Conservation (phyloP, 2,329 filamentous ascomycete genomes). For the Grosmannia clavigera region DNA sequence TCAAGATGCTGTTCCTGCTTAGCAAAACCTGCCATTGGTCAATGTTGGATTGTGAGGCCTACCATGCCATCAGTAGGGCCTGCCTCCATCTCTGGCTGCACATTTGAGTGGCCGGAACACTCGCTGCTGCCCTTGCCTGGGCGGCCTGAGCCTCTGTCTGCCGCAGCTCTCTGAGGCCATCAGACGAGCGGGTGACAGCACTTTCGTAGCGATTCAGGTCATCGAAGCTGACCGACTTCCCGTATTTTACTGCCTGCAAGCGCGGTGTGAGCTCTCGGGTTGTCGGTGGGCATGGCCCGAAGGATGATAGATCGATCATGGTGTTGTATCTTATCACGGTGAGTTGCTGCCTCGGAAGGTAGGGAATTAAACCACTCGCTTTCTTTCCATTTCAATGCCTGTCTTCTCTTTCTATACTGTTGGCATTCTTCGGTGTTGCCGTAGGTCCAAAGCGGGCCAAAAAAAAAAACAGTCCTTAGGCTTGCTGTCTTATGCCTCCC, state of each 20-base stretch:
- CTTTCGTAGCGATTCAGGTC: not conserved
- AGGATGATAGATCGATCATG: not conserved
- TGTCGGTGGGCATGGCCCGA: not conserved
- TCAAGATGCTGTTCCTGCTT: constrained; percentile 9
- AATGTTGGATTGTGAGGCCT: not conserved
- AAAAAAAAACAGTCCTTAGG: too few relatives aligned
- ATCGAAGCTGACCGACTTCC: not conserved
- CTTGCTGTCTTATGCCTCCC: too few relatives aligned
- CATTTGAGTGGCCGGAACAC: not conserved
- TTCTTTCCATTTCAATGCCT: not conserved
- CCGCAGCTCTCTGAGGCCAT: constrained; percentile 6
- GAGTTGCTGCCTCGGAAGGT: not conserved
- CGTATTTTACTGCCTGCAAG: not conserved
- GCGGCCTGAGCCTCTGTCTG: constrained; percentile 5
- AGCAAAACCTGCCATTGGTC: not conserved
- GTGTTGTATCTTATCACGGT: not conserved
- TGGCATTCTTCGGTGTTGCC: not conserved
- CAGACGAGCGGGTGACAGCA: not conserved
- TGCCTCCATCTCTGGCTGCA: constrained; percentile 2
- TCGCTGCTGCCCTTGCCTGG: not conserved
- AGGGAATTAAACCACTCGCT: not conserved
- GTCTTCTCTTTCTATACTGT: not conserved
- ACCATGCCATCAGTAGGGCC: constrained; percentile 10
- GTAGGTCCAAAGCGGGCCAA: too few relatives aligned
- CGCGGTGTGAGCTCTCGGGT: not conserved